phyloP scores from a whole-genome alignment of 1,284 basidiomycete genomes.

The Ustilago xerochloae region DNA sequence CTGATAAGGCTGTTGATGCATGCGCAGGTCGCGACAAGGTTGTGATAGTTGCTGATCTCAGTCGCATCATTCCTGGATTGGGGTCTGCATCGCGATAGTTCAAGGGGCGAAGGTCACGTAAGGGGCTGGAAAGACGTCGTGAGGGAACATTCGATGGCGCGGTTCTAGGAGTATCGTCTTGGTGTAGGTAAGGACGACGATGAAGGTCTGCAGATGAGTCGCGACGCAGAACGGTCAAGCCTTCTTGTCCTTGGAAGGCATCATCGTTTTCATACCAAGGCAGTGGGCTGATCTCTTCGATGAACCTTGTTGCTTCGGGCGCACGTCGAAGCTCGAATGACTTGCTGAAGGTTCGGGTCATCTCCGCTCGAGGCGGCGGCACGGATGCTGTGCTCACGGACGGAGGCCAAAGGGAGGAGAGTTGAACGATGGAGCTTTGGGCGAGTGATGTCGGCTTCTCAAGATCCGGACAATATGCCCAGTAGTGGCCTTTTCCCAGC shows the following conservation, averaged over 20 bases:
- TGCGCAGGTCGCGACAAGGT: neutral
- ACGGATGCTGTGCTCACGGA: conserved; percentile 12
- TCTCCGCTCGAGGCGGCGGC: conserved; percentile 1
- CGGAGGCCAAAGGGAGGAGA: conserved; percentile 29
- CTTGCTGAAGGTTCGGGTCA: neutral
- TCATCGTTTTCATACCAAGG: neutral
- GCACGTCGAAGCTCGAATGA: neutral
- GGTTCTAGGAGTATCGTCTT: neutral
- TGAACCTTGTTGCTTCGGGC: neutral
- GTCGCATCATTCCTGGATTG: neutral
- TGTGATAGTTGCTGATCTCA: conserved; percentile 29
- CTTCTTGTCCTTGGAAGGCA: no score
- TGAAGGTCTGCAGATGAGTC: no score
- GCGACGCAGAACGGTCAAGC: no score
- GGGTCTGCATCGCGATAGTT: neutral
- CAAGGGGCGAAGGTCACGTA: neutral
- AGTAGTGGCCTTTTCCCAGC: conserved; percentile 45
- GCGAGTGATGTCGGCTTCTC: conserved; percentile 42
- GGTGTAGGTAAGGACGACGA: no score
- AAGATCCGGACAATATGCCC: conserved; percentile 39
- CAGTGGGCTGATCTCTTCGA: neutral
- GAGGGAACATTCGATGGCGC: neutral
- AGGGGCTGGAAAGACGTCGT: conserved; percentile 14
- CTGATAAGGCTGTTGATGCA: neutral
- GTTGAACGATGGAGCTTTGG: conserved; percentile 34